These are phyloP conservation scores for Mucor piriformis DNA, from an alignment of 371 early-diverging fungal species.

Conservation along the genomic window DNA sequence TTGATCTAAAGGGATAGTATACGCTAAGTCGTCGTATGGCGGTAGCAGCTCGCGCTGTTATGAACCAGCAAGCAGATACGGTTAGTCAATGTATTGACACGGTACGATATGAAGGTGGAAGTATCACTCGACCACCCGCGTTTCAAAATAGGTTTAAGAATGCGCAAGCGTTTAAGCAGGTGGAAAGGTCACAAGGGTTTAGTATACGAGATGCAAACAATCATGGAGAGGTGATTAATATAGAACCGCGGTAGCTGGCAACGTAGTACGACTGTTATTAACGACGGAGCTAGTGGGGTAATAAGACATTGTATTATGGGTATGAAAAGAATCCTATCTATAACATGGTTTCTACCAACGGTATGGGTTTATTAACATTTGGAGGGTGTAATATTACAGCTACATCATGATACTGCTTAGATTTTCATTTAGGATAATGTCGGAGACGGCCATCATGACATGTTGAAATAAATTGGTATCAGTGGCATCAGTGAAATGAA, in stretches of 20 bases:
- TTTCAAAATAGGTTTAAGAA: not conserved
- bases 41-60: constrained; percentile 11
- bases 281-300: not conserved
- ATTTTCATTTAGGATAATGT: constrained; percentile 60
- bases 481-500: constrained; percentile 66
- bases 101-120: not conserved
- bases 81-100: not conserved
- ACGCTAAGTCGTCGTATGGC: constrained; percentile 39
- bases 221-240: not conserved
- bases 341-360: not conserved
- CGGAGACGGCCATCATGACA: constrained; percentile 63
- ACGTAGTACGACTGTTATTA: not conserved
- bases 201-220: not conserved
- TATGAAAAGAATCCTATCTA: not conserved
- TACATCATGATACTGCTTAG: constrained; percentile 40
- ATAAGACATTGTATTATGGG: not conserved
- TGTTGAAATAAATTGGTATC: constrained; percentile 59
- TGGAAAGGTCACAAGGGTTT: not conserved
- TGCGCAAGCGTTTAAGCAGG: not conserved
- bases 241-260: not conserved
- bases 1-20: constrained; percentile 29
- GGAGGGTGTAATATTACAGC: not conserved
- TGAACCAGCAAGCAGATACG: not conserved
- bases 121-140: not conserved
- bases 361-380: not conserved